phyloP scores from a whole-genome alignment of 2,329 filamentous ascomycete species.

The Trichoderma lentiforme region DNA sequence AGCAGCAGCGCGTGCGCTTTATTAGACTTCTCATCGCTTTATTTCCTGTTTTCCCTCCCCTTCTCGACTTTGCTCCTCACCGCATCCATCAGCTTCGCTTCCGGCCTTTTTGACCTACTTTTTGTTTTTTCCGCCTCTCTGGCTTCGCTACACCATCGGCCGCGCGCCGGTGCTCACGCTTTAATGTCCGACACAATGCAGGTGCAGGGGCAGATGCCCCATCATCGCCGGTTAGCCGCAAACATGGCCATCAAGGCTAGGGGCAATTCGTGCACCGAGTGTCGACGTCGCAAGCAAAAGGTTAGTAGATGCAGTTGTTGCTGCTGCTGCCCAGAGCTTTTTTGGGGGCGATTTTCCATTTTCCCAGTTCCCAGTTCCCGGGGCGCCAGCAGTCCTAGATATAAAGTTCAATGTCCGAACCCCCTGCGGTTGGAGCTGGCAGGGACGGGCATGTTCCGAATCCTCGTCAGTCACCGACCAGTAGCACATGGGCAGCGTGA shows the following conservation, averaged over 20 bases:
- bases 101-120: neutral
- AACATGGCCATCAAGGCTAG: conserved; percentile 21
- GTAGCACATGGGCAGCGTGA: neutral
- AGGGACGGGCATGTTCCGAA: conserved; percentile 9
- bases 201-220: conserved; percentile 24
- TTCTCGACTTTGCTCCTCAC: neutral
- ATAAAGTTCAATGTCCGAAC: conserved; percentile 15
- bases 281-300: conserved; percentile 51
- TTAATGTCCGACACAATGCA: conserved; percentile 36
- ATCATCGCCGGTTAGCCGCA: conserved; percentile 18
- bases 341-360: neutral
- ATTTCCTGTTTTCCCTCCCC: neutral
- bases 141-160: conserved; percentile 3
- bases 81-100: conserved; percentile 4
- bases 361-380: neutral
- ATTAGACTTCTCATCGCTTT: neutral
- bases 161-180: conserved; percentile 10
- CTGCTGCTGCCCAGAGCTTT: neutral
- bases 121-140: neutral
- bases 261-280: conserved; percentile 48
- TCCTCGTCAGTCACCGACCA: neutral
- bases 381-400: conserved; percentile 10
- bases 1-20: neutral
- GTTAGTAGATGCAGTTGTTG: conserved; percentile 28
- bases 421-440: conserved; percentile 10